Percentiles rank a stretch among this genome's conserved stretches.
Evolutionary conservation across 2,329 filamentous ascomycete species (phyloP).

Genomic region (Fusarium illudens): DNA sequence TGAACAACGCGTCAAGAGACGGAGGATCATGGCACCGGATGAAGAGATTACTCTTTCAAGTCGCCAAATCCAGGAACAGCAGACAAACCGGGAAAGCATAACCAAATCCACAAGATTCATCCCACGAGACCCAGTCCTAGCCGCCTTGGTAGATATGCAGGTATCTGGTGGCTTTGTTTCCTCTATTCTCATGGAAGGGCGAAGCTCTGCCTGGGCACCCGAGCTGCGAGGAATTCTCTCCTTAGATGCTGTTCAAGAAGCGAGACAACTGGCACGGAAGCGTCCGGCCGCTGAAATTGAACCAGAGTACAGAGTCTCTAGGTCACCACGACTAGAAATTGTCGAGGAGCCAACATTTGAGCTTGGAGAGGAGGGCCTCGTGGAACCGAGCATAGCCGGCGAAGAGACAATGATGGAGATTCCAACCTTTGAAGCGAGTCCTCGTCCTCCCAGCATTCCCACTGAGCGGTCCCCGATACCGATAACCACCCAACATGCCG

Average conservation of each 20-base stretch:
- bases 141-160: slow-evolving; percentile 91
- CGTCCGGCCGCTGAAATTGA: slow-evolving; percentile 86
- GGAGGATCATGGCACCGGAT: slow-evolving; percentile 83
- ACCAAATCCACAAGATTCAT: slow-evolving; percentile 83
- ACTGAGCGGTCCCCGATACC: slow-evolving; percentile 87
- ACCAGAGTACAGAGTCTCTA: slow-evolving; percentile 68
- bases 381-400: slow-evolving; percentile 60
- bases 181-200: slow-evolving; percentile 82
- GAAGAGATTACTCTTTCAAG: slow-evolving; percentile 79
- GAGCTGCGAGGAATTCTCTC: slow-evolving; percentile 92
- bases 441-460: slow-evolving; percentile 77
- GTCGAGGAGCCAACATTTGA: slow-evolving; percentile 69
- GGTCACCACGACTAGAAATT: slow-evolving; percentile 74
- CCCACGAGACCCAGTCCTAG: slow-evolving; percentile 83
- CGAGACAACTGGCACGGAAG: slow-evolving; percentile 90
- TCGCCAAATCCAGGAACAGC: slow-evolving; percentile 83
- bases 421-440: slow-evolving; percentile 80
- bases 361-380: slow-evolving; percentile 58
- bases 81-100: slow-evolving; percentile 86
- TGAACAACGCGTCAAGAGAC: slow-evolving; percentile 76
- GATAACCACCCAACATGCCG: slow-evolving; percentile 93
- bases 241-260: slow-evolving; percentile 78
- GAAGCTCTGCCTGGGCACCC: slow-evolving; percentile 84
- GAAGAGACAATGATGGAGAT: slow-evolving; percentile 74
- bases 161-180: slow-evolving; percentile 92